These are phyloP conservation scores for Hericium coralloides DNA, from an alignment of 768 basidiomycete genomes.

Conservation along the genomic window DNA sequence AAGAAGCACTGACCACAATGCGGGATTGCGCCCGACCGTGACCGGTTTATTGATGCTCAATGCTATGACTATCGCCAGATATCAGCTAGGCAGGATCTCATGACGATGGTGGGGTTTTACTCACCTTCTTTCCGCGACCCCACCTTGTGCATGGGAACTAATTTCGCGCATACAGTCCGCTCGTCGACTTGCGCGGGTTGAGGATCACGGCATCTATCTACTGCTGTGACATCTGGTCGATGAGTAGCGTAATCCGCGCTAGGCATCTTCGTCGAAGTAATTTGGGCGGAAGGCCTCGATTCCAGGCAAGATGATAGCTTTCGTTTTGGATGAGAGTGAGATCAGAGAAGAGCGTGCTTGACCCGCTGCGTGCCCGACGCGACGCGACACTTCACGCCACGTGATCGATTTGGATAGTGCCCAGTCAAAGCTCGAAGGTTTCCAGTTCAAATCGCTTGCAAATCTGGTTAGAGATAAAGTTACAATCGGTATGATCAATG, in stretches of 20 bases:
- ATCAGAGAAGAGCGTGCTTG: too few species aligned
- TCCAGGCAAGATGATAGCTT: too few species aligned
- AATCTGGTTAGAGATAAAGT: too few species aligned
- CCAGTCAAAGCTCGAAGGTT: too few species aligned
- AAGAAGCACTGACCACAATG: constrained; percentile 39
- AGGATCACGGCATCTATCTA: background rate
- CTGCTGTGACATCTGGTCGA: background rate
- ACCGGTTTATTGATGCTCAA: constrained; percentile 55
- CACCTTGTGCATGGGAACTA: constrained; percentile 43
- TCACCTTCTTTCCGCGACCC: constrained; percentile 62
- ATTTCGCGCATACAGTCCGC: constrained; percentile 59
- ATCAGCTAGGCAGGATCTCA: background rate
- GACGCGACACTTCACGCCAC: too few species aligned
- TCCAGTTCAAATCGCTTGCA: too few species aligned
- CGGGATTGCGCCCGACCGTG: constrained; percentile 65
- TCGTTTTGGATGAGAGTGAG: too few species aligned
- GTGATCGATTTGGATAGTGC: too few species aligned
- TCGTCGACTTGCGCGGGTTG: background rate
- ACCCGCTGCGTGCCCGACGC: too few species aligned
- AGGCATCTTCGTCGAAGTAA: too few species aligned
- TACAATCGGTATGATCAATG: too few species aligned
- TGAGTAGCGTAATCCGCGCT: background rate
- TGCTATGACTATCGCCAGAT: constrained; percentile 38
- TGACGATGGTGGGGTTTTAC: background rate
- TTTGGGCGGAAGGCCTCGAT: too few species aligned